Conservation (phyloP, 305 asterid species). For the Galium porrigens region DNA sequence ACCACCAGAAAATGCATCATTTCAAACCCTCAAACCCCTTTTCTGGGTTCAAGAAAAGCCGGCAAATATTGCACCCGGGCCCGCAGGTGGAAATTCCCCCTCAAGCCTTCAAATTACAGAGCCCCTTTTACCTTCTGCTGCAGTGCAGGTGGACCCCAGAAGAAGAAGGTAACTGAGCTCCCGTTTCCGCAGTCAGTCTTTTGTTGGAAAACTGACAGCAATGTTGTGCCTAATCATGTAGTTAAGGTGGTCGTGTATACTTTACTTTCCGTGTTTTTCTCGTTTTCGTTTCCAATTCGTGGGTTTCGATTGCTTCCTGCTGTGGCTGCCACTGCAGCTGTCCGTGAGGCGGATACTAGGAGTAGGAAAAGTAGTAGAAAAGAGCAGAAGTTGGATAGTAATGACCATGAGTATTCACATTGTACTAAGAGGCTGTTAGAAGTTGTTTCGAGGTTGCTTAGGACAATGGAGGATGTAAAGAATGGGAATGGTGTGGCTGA, state of each 20-base stretch:
- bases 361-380: constrained; percentile 10
- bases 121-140: constrained; percentile 8
- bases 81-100: not conserved
- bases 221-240: constrained; percentile 17
- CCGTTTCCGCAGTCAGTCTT: not conserved
- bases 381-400: constrained; percentile 18
- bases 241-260: constrained; percentile 50
- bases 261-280: constrained; percentile 36
- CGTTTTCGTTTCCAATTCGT: constrained; percentile 34
- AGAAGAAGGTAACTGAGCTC: not conserved
- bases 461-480: constrained; percentile 41
- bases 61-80: not conserved
- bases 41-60: constrained; percentile 6
- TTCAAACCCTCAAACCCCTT: constrained; percentile 10
- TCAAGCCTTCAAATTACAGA: not conserved
- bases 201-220: constrained; percentile 18
- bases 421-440: constrained; percentile 45
- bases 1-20: constrained; percentile 1
- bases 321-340: constrained; percentile 23
- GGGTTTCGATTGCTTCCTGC: constrained; percentile 45
- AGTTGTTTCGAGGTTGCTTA: constrained; percentile 36
- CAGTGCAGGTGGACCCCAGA: not conserved
- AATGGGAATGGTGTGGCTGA: constrained; percentile 24
- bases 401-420: constrained; percentile 45
- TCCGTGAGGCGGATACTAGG: constrained; percentile 17